Base-by-base conservation (phyloP, 441 rosid genomes). In the Euphorbia celastroides region DNA sequence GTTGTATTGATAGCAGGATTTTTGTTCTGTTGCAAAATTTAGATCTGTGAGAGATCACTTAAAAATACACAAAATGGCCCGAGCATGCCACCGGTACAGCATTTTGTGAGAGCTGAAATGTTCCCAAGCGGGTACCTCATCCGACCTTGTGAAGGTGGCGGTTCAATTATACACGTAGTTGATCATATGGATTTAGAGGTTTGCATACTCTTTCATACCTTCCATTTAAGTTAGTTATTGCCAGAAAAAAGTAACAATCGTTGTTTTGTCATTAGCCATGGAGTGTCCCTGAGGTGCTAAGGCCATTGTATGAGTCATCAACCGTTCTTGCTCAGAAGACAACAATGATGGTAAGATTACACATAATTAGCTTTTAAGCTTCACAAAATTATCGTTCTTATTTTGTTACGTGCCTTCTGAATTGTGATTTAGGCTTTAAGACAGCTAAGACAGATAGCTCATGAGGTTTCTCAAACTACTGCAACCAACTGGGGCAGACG, bases 161-260 rank as follows among this genome's bases (percentile, higher is more conserved):
- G 99, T 67, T 93, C 99, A 5, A 85, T 93, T 34, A 85, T 93
- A 74, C 95, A 92, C 74, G 83, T 91, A 28, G 99, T 93, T 68
- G 99, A 93, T 80, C 99, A 93, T 78, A 73, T 91, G 86, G 93
- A 93, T 86, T 82, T 91, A 70, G 99, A 89, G 97, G 99, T 91
- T 64, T 70, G 57, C n/a, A 62, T 6, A 25, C 56, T 48, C 59
- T 28, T 13, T 2, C 26, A 7, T 14, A 13, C 3, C 48, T 14
- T 70, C 8, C 34, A 51, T 25, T 70, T 27, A 7, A 11, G 32
- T 22, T 2, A 13, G 2, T n/a, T 27, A 7, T 58, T 60, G 25
- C 16, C 51, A 17, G 28, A 22, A 19, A 32, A 46, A 48, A 13
- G 30, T 61, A 42, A 44, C 63, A 28, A 56, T 72, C 1, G 72